Base-by-base conservation (phyloP, 2,329 filamentous ascomycete genomes). In the Celoporthe dispersa region DNA sequence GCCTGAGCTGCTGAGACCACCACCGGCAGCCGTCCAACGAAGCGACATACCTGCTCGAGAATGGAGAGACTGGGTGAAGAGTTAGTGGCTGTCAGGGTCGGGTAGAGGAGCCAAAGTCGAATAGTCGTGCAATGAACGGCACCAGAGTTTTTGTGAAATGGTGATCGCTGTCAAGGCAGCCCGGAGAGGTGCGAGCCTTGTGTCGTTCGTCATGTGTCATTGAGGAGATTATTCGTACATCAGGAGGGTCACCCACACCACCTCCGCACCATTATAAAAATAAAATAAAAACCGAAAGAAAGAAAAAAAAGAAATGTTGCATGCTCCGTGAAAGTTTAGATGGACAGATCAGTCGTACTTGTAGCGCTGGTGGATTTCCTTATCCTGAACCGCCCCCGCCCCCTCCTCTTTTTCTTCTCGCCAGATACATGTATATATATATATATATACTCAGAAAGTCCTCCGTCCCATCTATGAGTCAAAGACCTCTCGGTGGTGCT, bases 401-500 rank as follows among this genome's bases (percentile, higher is more conserved):
- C 31, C 11, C n/a, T n/a, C n/a, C n/a, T n/a, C n/a, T n/a, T n/a
- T n/a, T n/a, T n/a, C n/a, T 14, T 28, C n/a, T 12, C 11, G 31
- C n/a, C 11, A 55, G 12, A 28, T 16, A n/a, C n/a, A n/a, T n/a
- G n/a, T n/a, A n/a, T n/a, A 55, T 1, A 55, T 7, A 55, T 31
- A 5, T 53, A 31, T 55, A 31, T 14, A 28, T 55, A 7, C 12
- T 25, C 25, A 60, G 35, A 31, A 22, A n/a, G 11, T 22, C 55
- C 3, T 1, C 1, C 31, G 16, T 31, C 14, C 51, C 22, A 22
- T 67, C 12, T 22, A 48, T 33, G 62, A 64, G 16, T 61, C 70
- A 41, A 72, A 53, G 83, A 86, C 77, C 85, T 86, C 71, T 76
- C 85, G 3, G 80, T 83, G 75, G 48, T 74, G 76, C 59, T 71